Conservation (phyloP, 108 stramenopile species). For the Skeletonema potamos region DNA sequence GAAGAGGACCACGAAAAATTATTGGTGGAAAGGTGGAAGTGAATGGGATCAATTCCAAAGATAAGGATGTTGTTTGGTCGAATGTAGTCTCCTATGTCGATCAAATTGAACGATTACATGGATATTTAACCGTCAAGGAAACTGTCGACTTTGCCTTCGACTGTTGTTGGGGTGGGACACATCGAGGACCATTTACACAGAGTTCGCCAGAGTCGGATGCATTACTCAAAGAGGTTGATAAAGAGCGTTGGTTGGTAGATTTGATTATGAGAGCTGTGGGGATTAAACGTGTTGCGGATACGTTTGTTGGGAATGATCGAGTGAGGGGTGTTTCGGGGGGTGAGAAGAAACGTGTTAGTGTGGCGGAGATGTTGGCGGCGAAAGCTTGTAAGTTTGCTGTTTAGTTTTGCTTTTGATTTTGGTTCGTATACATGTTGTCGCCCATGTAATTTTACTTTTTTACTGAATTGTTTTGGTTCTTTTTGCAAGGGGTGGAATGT, state of each 20-base stretch:
- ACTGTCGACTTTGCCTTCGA: slow-evolving; percentile 77
- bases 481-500: background rate
- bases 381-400: background rate
- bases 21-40: slow-evolving; percentile 39
- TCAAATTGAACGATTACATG: slow-evolving; percentile 77
- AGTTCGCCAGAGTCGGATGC: slow-evolving; percentile 10
- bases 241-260: slow-evolving; percentile 45
- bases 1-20: slow-evolving; percentile 12
- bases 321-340: slow-evolving; percentile 89
- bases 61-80: slow-evolving; percentile 43
- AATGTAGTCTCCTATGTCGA: slow-evolving; percentile 50
- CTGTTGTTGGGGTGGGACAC: slow-evolving; percentile 54
- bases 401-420: background rate
- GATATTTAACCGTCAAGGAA: slow-evolving; percentile 77
- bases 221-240: slow-evolving; percentile 8
- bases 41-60: slow-evolving; percentile 33
- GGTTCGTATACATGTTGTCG: too few species aligned
- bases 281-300: slow-evolving; percentile 70
- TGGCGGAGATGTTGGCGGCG: slow-evolving; percentile 77
- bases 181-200: slow-evolving; percentile 17
- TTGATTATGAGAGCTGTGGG: slow-evolving; percentile 52
- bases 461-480: background rate
- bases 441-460: background rate
- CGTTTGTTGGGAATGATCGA: slow-evolving; percentile 73
- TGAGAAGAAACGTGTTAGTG: slow-evolving; percentile 86